Conservation (phyloP, 441 rosid genomes). For the Viola pubescens region DNA sequence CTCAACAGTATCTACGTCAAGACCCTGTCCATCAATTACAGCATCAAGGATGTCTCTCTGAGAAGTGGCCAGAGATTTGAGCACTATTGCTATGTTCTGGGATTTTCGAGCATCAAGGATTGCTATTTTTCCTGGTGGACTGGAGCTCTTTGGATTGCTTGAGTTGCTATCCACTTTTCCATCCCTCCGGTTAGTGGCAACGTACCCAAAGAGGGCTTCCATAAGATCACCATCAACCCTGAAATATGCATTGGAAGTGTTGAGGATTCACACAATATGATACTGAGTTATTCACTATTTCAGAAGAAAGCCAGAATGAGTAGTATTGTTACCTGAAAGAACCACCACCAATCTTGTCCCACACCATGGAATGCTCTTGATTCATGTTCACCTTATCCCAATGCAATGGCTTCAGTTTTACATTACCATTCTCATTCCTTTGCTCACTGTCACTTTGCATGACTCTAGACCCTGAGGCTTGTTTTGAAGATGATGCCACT, state of each 20-base stretch:
- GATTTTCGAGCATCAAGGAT: slow-evolving; percentile 72
- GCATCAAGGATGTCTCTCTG: slow-evolving; percentile 48
- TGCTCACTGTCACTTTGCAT: slow-evolving; percentile 12
- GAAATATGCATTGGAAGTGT: slow-evolving; percentile 4
- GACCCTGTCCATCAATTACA: slow-evolving; percentile 48
- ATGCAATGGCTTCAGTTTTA: slow-evolving; percentile 82
- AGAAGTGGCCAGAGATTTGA: slow-evolving; percentile 57
- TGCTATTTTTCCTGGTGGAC: slow-evolving; percentile 35
- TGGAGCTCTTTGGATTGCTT: slow-evolving; percentile 14
- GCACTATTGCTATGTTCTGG: slow-evolving; percentile 69
- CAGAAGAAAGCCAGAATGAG: background rate
- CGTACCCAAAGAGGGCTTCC: slow-evolving; percentile 92
- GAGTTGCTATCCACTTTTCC: slow-evolving; percentile 9
- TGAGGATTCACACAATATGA: background rate
- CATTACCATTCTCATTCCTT: slow-evolving; percentile 36
- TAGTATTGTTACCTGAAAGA: slow-evolving; percentile 57
- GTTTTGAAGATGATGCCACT: slow-evolving; percentile 25
- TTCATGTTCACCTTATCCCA: slow-evolving; percentile 83
- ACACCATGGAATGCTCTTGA: slow-evolving; percentile 76
- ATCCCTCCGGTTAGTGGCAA: slow-evolving; percentile 46
- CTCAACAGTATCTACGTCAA: slow-evolving; percentile 59
- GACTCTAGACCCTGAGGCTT: slow-evolving; percentile 33
- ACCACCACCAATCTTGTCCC: slow-evolving; percentile 82
- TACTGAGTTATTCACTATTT: background rate
- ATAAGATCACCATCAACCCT: slow-evolving; percentile 84